Base-by-base conservation (phyloP, 768 basidiomycete species). In the Melanogaster broomeanus region DNA sequence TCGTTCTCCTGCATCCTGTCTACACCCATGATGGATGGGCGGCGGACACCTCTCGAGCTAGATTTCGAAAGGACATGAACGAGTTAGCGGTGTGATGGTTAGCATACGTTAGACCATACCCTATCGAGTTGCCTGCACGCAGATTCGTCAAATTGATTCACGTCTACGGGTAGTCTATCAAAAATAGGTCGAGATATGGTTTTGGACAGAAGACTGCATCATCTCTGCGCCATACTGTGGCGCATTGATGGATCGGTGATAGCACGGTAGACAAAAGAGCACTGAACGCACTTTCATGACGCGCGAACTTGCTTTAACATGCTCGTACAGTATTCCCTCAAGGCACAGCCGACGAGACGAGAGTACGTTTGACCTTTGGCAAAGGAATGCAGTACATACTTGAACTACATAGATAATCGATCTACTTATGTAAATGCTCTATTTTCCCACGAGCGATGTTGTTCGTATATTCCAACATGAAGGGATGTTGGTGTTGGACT, bases 61-160 rank as follows among this genome's bases (percentile, higher is more conserved):
- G 41, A 21, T 34, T 15, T 27, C 25, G 30, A 42, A 8, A 35
- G 40, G 42, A 37, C 30, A 18, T 49, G 10, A 21, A 21, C n/a
- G 43, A 37, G 42, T 24, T 24, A 53, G 27, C 13, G 28, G 30
- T 3, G 37, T 6, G 27, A 13, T 8, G 9, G 16, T 1, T 35
- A 3, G 6, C 10, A 11, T 31, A 5, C 5, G 15, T n/a, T 31
- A 31, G 25, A 42, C 45, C 86, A 62, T 56, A 93, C 88, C 66
- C 83, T 78, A 70, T 94, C 91, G 35, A 95, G 77, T 65, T 94
- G 91, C 51, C 90, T 78, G 64, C 89, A 91, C 2, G 93, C 92
- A 68, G 93, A 93, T 53, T 91, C 90, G 55, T 94, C 93, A 13
- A 94, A 71, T 60, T 85, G 83, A 53, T 78, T 81, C 24, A 88